phyloP scores from a whole-genome alignment of 441 rosid species.

The Gossypium davidsonii region DNA sequence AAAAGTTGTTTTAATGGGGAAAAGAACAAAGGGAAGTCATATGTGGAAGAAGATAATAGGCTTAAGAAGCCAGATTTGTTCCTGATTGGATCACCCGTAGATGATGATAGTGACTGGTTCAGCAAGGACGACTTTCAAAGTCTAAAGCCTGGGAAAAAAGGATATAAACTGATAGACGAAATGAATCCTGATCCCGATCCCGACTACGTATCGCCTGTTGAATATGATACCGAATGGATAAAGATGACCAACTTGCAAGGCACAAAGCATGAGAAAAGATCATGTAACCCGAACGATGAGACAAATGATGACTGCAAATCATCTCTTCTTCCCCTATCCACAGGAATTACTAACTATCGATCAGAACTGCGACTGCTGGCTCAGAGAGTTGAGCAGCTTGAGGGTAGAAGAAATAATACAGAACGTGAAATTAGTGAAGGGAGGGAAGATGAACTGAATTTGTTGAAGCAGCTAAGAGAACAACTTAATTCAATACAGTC shows the following conservation, averaged over 20 bases:
- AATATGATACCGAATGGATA: conserved; percentile 17
- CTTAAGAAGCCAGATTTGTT: conserved; percentile 30
- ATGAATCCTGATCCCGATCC: conserved; percentile 10
- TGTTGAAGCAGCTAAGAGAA: conserved; percentile 57
- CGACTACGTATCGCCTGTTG: background rate
- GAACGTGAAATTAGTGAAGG: conserved; percentile 29
- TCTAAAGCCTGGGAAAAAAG: background rate
- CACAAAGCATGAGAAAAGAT: conserved; percentile 27
- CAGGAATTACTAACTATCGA: conserved; percentile 18
- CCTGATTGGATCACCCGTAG: conserved; percentile 5
- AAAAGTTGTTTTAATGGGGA: conserved; percentile 16
- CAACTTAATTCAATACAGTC: conserved; percentile 56
- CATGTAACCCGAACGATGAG: conserved; percentile 32
- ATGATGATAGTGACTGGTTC: conserved; percentile 19
- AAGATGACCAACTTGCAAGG: conserved; percentile 25
- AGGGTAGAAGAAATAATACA: conserved; percentile 28
- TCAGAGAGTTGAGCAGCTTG: conserved; percentile 54
- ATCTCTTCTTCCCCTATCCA: conserved; percentile 11
- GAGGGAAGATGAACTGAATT: conserved; percentile 41
- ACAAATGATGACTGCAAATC: conserved; percentile 17
- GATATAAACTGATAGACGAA: background rate
- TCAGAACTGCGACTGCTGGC: conserved; percentile 36
- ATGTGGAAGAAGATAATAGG: conserved; percentile 27
- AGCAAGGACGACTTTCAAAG: conserved; percentile 19
- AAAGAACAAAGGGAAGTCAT: conserved; percentile 15